Conservation (phyloP, 331 rosid genomes). For the Pyracantha coccinea region DNA sequence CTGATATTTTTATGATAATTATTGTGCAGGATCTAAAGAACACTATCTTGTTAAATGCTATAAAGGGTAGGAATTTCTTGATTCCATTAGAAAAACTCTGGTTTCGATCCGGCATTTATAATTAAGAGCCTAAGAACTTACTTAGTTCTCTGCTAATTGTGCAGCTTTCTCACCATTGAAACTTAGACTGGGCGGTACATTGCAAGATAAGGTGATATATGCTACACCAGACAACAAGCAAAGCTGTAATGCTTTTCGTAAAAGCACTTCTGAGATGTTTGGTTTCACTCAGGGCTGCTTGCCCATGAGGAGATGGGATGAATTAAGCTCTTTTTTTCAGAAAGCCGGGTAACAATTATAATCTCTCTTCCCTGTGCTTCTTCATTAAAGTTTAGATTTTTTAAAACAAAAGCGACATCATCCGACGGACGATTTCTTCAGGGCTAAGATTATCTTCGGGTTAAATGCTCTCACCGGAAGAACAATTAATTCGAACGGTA, state of each 20-base stretch:
- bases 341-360: conserved; percentile 58
- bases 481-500: conserved; percentile 4
- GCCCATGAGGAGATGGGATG: conserved; percentile 87
- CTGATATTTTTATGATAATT: background rate
- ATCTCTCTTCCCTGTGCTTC: background rate
- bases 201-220: conserved; percentile 78
- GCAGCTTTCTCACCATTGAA: conserved; percentile 93
- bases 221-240: conserved; percentile 42
- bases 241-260: conserved; percentile 50
- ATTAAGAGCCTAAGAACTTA: background rate
- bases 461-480: conserved; percentile 44
- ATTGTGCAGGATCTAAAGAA: conserved; percentile 70
- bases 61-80: conserved; percentile 50
- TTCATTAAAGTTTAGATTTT: background rate
- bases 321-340: conserved; percentile 62
- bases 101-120: background rate
- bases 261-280: conserved; percentile 43
- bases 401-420: conserved; percentile 5
- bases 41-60: conserved; percentile 58
- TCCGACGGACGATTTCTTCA: conserved; percentile 28
- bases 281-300: conserved; percentile 76
- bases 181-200: conserved; percentile 77
- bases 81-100: background rate
- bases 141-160: conserved; percentile 18
- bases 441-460: conserved; percentile 77